A percentile compares a stretch with the other conserved stretches of the same genome.
phyloP scores from a whole-genome alignment of 2,329 filamentous ascomycete genomes.

The Phyllosticta citribraziliensis region DNA sequence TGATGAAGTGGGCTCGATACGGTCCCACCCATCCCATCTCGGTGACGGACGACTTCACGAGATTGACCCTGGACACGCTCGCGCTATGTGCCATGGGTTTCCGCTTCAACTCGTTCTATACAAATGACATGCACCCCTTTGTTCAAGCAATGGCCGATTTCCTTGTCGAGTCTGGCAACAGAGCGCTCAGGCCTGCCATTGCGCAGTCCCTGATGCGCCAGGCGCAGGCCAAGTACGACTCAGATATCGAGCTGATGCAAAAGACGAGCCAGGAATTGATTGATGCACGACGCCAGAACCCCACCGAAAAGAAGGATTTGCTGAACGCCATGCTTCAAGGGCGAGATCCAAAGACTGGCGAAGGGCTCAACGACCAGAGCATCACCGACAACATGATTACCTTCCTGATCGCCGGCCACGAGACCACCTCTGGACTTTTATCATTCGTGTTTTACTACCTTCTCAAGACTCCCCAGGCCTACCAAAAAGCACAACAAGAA shows the following conservation, averaged over 20 bases:
- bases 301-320: constrained; percentile 49
- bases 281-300: constrained; percentile 43
- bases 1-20: constrained; percentile 58
- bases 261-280: constrained; percentile 49
- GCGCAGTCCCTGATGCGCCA: constrained; percentile 26
- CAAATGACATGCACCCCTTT: constrained; percentile 27
- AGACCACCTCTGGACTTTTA: constrained; percentile 29
- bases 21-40: constrained; percentile 23
- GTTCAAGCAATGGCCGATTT: constrained; percentile 30
- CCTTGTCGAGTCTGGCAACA: constrained; percentile 25
- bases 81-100: constrained; percentile 32
- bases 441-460: constrained; percentile 43
- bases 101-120: constrained; percentile 33
- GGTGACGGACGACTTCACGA: constrained; percentile 30
- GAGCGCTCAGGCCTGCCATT: constrained; percentile 21
- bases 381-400: constrained; percentile 60
- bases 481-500: constrained; percentile 44
- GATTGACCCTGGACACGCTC: constrained; percentile 28
- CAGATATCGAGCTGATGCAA: constrained; percentile 45
- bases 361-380: constrained; percentile 47
- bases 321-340: constrained; percentile 50
- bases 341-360: constrained; percentile 52
- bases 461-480: constrained; percentile 39
- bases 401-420: constrained; percentile 49
- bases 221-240: constrained; percentile 40